phyloP scores from a whole-genome alignment of 179 eudicot genomes.

The Sideroxylon spinosum region DNA sequence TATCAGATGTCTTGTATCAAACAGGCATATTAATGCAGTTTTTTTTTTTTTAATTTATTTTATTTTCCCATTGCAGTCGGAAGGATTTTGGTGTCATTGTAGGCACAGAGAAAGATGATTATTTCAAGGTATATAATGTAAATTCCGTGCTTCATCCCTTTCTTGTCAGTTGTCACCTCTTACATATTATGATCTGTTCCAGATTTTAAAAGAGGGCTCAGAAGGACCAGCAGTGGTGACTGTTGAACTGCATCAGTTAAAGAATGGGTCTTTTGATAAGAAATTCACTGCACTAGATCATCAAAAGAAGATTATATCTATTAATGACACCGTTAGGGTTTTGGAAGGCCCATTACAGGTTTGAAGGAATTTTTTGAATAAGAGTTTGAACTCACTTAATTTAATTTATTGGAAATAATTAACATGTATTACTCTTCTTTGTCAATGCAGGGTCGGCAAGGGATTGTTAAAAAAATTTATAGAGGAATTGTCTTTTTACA shows the following conservation, averaged over 20 bases:
- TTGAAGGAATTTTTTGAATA: conserved; percentile 18
- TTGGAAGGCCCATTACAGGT: conserved; percentile 85
- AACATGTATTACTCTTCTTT: neutral
- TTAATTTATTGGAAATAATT: neutral
- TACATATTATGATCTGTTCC: conserved; percentile 21
- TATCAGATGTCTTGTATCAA: neutral
- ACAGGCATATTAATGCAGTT: conserved; percentile 2
- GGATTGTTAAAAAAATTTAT: conserved; percentile 75
- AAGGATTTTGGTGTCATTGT: conserved; percentile 78
- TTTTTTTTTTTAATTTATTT: neutral
- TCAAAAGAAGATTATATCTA: conserved; percentile 54
- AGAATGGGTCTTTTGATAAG: conserved; percentile 56
- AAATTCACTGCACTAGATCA: conserved; percentile 78
- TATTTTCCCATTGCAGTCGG: conserved; percentile 43
- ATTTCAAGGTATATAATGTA: conserved; percentile 51
- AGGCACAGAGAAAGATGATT: conserved; percentile 77
- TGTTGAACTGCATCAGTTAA: conserved; percentile 45
- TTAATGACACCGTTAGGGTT: conserved; percentile 63
- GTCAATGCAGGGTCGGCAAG: conserved; percentile 66
- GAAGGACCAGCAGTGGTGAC: conserved; percentile 53
- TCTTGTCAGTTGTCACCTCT: conserved; percentile 9
- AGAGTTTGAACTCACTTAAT: neutral
- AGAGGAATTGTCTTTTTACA: conserved; percentile 61
- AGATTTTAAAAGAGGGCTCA: conserved; percentile 66
- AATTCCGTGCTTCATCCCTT: neutral